Percentiles rank a stretch among this genome's conserved stretches.
phyloP scores from a whole-genome alignment of 108 stramenopile species.

The Chaetoceros tenuissimus region DNA sequence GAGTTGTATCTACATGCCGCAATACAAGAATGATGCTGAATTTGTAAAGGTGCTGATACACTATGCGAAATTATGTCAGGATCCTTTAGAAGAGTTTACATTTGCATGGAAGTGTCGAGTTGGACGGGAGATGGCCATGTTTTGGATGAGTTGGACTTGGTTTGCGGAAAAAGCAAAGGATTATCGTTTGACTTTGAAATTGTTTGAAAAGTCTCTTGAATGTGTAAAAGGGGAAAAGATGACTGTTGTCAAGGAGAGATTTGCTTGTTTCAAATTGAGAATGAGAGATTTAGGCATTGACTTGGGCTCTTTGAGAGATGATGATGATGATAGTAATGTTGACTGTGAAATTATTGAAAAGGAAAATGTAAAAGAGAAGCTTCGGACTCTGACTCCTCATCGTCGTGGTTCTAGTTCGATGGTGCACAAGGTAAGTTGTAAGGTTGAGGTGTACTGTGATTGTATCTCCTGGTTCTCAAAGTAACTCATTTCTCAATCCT shows the following conservation, averaged over 20 bases:
- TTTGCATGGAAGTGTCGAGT: not conserved
- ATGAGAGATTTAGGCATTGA: too few species aligned
- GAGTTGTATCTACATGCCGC: not conserved
- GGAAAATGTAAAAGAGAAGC: constrained; percentile 4
- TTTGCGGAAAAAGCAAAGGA: constrained; percentile 44
- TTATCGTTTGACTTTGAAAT: constrained; percentile 46
- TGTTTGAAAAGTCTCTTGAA: constrained; percentile 16
- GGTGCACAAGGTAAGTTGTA: too few species aligned
- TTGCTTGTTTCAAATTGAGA: not conserved
- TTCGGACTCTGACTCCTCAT: constrained; percentile 8
- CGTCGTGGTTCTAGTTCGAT: too few species aligned
- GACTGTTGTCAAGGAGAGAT: not conserved
- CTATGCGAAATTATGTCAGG: not conserved
- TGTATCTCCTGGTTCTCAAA: too few species aligned
- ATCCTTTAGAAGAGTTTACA: not conserved
- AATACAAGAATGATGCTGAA: not conserved
- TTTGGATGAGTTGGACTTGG: constrained; percentile 61
- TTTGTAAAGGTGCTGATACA: not conserved
- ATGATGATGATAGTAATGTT: constrained; percentile 4
- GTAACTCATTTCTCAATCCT: too few species aligned
- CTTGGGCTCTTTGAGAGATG: constrained; percentile 12
- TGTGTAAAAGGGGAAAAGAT: not conserved
- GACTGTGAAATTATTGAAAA: constrained; percentile 9
- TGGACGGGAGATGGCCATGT: not conserved
- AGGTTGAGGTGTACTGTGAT: too few species aligned